Base-by-base conservation (phyloP, 129 eudicot genomes). In the Gnaphalium uliginosum region DNA sequence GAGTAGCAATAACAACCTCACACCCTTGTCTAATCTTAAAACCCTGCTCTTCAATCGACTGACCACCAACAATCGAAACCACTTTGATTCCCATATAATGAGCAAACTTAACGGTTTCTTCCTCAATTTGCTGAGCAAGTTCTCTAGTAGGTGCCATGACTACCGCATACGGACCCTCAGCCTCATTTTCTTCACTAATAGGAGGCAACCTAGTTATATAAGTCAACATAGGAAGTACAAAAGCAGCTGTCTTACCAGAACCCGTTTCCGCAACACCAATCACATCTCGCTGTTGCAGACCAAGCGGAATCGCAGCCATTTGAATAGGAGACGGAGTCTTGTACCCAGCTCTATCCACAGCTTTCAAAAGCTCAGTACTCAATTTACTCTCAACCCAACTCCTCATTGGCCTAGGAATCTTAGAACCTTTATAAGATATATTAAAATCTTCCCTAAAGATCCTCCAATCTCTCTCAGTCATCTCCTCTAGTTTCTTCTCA, bases 141-240 rank as follows among this genome's bases (percentile, higher is more conserved):
- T 83, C 90, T 67, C 87, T 58, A 0, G 90, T 86, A 3, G 90
- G 90, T 7, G 87, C 90, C 90, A 86, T 75, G 39, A 86, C 91
- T 53, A 86, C 91, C 5, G 88, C 91, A 75, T 86, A 86, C 62
- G 91, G 91, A 0, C 91, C 88, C 69, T 86, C 91, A 1, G 91
- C 88, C 51, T 86, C 91, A 46, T 86, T 86, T 48, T 83, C 91
- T 68, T 86, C 88, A 21, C 86, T 83, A 1, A 86, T 83, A 0
- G 91, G 91, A 32, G 91, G 91, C 10, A 86, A 71, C 25, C 91
- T 74, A 69, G 88, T 81, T 15, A 83, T 86, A 64, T 86, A 86
- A 70, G 91, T 82, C 65, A 86, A 65, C 88, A 86, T 86, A 66
- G 91, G 91, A 66, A 86, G 86, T 14, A 86, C 91, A 78, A 86